Evolutionary conservation across 768 basidiomycete genomes (phyloP), one percentile per base, ranked within the genome.

Genomic region (Boletus reticulatus): DNA sequence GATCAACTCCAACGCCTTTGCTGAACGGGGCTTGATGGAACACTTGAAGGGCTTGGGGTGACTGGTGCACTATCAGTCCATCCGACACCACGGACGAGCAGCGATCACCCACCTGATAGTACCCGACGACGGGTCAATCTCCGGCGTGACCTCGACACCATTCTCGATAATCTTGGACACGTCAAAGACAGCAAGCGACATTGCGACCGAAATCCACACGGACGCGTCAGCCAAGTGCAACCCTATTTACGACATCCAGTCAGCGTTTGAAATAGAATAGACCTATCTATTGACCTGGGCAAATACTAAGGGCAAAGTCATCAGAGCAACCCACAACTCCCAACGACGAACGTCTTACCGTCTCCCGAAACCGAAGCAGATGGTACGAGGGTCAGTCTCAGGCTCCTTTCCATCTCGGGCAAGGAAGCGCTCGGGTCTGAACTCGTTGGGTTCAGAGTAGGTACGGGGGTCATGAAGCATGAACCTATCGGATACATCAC

Each of bases 301-400:
- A 71, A 39, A 69, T 64, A 13, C 61, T 69, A 48, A 43, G 13
- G 1, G 36, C 29, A 22, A 22, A 31, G 32, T 27, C 20, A 8
- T 41, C 43, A 56, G 54, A 32, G 41, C 17, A 44, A 22, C 38
- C 36, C 36, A 50, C 57, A 46, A 43, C 45, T 14, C 32, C 43
- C 24, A 29, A 45, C 55, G 8, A 29, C 48, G 34, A 51, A 48
- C 11, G 47, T 48, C 76, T 19, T 68, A 71, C 65, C 87, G 80
- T 71, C 87, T 75, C 46, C 87, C 87, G 63, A 87, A 89, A 8
- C 87, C 87, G 70, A 88, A 89, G 62, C 81, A 84, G 45, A 84
- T 65, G 46, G 76, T 76, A 52, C 81, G 81, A 56, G 85, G 84
- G 67, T 87, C 85, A 19, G 62, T 66, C 62, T 86, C 82, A 31